Conservation (phyloP, 371 early-diverging fungal genomes). For the Coelomomyces lativittatus region DNA sequence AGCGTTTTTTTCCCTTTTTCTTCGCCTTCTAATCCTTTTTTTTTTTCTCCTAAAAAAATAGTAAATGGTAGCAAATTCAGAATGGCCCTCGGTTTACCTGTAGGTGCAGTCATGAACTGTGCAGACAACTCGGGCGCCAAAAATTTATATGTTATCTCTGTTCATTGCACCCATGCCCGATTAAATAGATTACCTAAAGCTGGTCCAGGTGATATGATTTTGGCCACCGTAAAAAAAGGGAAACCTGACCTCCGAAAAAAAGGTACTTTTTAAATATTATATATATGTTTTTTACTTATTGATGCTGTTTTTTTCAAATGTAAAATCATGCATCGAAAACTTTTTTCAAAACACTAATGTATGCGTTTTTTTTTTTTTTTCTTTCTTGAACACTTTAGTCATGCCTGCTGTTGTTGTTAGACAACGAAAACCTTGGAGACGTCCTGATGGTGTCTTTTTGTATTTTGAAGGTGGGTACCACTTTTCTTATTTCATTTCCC, state of each 20-base stretch:
- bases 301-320: neutral
- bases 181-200: conserved; percentile 98
- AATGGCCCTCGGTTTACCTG: conserved; percentile 98
- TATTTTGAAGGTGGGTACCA: conserved; percentile 71
- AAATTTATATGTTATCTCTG: conserved; percentile 98
- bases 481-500: neutral
- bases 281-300: neutral
- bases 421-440: conserved; percentile 98
- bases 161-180: conserved; percentile 88
- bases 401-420: conserved; percentile 98
- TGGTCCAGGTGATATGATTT: conserved; percentile 98
- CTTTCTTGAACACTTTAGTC: conserved; percentile 29
- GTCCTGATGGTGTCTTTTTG: conserved; percentile 97
- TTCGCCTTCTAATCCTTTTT: too few species aligned
- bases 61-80: conserved; percentile 89
- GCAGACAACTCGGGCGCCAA: conserved; percentile 99
- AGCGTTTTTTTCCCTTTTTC: too few species aligned
- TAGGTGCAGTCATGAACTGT: conserved; percentile 98
- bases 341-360: neutral
- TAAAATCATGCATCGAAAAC: neutral
- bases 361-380: neutral
- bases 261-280: conserved; percentile 46
- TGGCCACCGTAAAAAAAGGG: conserved; percentile 99
- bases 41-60: too few species aligned
- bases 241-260: conserved; percentile 99